These are phyloP conservation scores for Ceratobasidium papillatum DNA, from an alignment of 1,284 basidiomycete species.

Conservation along the genomic window DNA sequence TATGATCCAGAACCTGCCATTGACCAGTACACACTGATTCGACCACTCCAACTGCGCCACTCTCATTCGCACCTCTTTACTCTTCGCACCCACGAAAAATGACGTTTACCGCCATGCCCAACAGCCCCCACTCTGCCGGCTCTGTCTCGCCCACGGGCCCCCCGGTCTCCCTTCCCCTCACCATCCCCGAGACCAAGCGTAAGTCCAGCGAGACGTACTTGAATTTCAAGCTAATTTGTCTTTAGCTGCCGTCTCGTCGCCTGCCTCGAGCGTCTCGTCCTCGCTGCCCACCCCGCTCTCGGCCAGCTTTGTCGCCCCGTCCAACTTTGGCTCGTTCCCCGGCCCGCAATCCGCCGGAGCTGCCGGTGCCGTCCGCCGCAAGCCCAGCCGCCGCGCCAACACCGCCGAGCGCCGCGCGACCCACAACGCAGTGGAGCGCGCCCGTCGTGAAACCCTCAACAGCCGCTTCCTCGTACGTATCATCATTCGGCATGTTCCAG, in stretches of 20 bases:
- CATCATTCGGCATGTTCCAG: conserved; percentile 39
- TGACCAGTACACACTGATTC: conserved; percentile 30
- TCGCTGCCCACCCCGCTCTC: conserved; percentile 43
- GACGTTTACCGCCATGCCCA: conserved; percentile 30
- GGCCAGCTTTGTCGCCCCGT: conserved; percentile 43
- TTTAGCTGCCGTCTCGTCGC: conserved; percentile 38
- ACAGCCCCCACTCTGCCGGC: conserved; percentile 34
- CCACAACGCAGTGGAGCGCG: conserved; percentile 94
- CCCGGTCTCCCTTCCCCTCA: conserved; percentile 60
- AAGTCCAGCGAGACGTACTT: conserved; percentile 47
- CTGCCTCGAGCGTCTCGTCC: conserved; percentile 49
- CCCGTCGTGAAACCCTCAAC: conserved; percentile 90
- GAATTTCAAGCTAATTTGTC: conserved; percentile 28
- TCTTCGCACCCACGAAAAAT: conserved; percentile 25
- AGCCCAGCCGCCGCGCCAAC: conserved; percentile 83
- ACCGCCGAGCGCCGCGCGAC: conserved; percentile 93
- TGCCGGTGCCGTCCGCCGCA: conserved; percentile 65
- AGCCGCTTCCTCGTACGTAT: conserved; percentile 80
- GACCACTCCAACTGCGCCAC: conserved; percentile 36
- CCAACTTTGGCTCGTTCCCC: conserved; percentile 33
- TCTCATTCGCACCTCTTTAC: conserved; percentile 22
- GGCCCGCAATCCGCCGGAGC: conserved; percentile 48
- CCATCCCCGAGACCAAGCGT: conserved; percentile 55
- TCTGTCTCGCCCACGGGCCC: conserved; percentile 55
- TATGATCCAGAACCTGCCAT: conserved; percentile 58